Conservation (phyloP, 1,284 basidiomycete genomes). For the Ceratobasidium sp. region DNA sequence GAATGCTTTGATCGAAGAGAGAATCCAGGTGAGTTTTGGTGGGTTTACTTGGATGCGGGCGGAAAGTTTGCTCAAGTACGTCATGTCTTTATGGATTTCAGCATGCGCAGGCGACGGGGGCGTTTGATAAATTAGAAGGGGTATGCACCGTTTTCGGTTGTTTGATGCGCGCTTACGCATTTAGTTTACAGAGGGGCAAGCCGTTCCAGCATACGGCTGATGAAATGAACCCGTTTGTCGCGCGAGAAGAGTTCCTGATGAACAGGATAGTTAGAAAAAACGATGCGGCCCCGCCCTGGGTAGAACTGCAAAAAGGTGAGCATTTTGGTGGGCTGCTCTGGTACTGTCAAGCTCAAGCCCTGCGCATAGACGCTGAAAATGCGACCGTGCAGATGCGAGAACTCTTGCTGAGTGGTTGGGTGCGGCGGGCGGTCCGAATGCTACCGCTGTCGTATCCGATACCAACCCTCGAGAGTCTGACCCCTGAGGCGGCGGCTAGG, state of each 20-base stretch:
- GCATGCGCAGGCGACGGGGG: constrained; percentile 74
- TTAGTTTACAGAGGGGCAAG: constrained; percentile 63
- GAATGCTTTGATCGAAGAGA: constrained; percentile 79
- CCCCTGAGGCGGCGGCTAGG: constrained; percentile 59
- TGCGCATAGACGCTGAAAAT: constrained; percentile 42
- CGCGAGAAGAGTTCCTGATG: constrained; percentile 83
- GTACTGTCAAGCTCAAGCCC: constrained; percentile 34
- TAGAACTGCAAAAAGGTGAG: constrained; percentile 77
- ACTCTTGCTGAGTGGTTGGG: constrained; percentile 62
- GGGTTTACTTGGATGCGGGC: constrained; percentile 27
- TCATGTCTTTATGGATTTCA: constrained; percentile 55
- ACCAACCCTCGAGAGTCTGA: constrained; percentile 58
- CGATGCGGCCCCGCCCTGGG: constrained; percentile 90
- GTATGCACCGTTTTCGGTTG: constrained; percentile 3
- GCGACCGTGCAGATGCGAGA: constrained; percentile 40
- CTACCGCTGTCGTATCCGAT: constrained; percentile 59
- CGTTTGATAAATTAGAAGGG: constrained; percentile 78
- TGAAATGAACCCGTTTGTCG: constrained; percentile 84
- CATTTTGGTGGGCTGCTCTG: constrained; percentile 11
- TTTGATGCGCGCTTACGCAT: neutral
- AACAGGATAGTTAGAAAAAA: constrained; percentile 89
- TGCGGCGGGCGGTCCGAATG: constrained; percentile 69
- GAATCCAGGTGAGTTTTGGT: constrained; percentile 70
- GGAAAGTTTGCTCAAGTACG: neutral
- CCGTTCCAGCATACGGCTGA: constrained; percentile 71